A percentile compares a stretch with the other conserved stretches of the same genome.
Evolutionary conservation across 257 asterid species (phyloP).

Genomic region (Solanum tarapatanum): DNA sequence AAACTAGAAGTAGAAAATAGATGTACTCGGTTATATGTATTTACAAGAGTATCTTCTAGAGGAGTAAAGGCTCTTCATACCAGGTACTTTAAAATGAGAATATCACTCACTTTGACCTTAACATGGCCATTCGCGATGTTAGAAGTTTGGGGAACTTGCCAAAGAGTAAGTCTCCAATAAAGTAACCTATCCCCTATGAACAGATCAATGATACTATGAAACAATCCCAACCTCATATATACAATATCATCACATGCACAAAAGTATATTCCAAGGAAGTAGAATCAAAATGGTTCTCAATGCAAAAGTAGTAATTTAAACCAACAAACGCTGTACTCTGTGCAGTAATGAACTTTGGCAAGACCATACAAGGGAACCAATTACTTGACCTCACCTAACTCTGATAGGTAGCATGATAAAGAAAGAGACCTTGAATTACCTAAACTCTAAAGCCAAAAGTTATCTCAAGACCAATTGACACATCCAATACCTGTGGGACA

Average conservation of each 20-base stretch:
- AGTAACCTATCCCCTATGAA: not conserved
- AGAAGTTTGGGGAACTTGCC: not conserved
- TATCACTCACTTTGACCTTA: not conserved
- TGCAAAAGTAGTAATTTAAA: not conserved
- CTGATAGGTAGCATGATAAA: no score
- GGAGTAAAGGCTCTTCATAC: not conserved
- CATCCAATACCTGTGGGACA: not conserved
- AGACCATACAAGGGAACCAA: no score
- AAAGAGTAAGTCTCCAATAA: not conserved
- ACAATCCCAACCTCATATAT: not conserved
- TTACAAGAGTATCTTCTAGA: not conserved
- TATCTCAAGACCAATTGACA: not conserved
- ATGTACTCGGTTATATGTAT: not conserved
- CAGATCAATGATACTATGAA: not conserved
- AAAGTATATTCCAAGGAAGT: not conserved
- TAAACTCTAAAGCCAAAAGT: no score
- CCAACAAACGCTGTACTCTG: not conserved
- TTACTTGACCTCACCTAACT: no score
- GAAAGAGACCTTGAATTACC: no score
- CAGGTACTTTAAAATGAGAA: not conserved
- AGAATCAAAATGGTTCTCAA: not conserved
- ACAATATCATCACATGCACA: not conserved
- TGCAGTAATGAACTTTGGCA: not conserved
- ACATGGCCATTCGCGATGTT: not conserved
- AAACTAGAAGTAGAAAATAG: not conserved